phyloP scores from a whole-genome alignment of 805 yeast genomes.

The Scheffersomyces coipomensis region DNA sequence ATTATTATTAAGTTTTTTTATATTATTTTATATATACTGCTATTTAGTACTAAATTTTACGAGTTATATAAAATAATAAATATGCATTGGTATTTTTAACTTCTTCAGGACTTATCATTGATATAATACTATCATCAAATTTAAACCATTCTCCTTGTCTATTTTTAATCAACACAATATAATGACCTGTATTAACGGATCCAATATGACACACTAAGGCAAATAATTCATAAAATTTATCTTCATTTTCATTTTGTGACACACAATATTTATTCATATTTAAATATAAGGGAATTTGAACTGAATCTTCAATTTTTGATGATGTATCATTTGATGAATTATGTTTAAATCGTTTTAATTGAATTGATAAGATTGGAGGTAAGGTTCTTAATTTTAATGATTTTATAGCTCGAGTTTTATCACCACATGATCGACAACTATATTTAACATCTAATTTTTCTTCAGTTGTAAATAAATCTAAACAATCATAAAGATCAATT shows the following conservation, averaged over 20 bases:
- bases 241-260: conserved; percentile 16
- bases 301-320: conserved; percentile 72
- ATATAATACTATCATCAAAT: conserved; percentile 86
- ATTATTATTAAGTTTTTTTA: no score
- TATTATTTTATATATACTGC: no score
- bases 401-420: conserved; percentile 63
- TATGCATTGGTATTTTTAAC: conserved; percentile 78
- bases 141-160: conserved; percentile 81
- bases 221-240: conserved; percentile 70
- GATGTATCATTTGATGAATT: conserved; percentile 45
- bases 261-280: conserved; percentile 64
- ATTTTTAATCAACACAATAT: conserved; percentile 73
- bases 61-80: conserved; percentile 66
- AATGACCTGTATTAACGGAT: conserved; percentile 94
- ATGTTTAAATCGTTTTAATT: conserved; percentile 79
- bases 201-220: conserved; percentile 91
- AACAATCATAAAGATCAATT: conserved; percentile 56
- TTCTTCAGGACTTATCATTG: conserved; percentile 59
- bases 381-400: conserved; percentile 64
- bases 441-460: conserved; percentile 78
- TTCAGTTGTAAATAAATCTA: conserved; percentile 70
- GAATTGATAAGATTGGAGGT: conserved; percentile 80
- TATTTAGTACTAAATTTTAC: conserved; percentile 30
- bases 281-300: conserved; percentile 69
- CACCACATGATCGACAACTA: conserved; percentile 65